Conservation (phyloP, 73 alveolate genomes). For the Effrenium voratum region DNA sequence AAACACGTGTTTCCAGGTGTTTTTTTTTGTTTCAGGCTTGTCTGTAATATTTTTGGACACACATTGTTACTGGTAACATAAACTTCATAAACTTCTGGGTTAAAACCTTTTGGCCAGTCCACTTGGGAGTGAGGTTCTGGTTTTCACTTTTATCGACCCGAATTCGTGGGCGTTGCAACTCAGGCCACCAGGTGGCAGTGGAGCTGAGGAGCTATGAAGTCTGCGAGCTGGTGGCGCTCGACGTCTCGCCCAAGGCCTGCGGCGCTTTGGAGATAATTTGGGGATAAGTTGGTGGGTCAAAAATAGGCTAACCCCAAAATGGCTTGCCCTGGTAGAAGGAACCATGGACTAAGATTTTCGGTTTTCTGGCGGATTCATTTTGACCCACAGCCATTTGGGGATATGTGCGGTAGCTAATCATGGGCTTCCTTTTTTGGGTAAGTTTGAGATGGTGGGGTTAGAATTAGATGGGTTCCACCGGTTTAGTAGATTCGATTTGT, state of each 20-base stretch:
- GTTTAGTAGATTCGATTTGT: no score
- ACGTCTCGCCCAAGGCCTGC: constrained; percentile 57
- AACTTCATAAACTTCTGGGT: background rate
- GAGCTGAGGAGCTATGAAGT: constrained; percentile 37
- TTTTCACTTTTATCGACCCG: background rate
- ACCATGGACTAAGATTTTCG: background rate
- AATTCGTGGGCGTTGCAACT: background rate
- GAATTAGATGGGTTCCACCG: no score
- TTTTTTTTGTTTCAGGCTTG: background rate
- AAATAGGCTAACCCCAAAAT: no score
- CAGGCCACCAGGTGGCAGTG: constrained; percentile 80
- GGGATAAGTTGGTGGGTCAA: background rate
- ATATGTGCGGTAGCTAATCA: background rate
- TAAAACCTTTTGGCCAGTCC: background rate
- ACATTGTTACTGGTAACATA: background rate
- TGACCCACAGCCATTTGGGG: background rate
- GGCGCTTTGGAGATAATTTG: background rate
- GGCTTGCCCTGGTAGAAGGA: background rate
- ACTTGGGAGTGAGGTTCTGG: background rate
- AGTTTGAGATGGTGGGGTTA: background rate
- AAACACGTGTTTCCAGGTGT: background rate
- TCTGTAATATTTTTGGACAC: background rate
- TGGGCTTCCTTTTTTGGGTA: background rate
- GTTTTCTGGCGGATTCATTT: background rate
- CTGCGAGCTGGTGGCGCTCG: constrained; percentile 19